phyloP scores from a whole-genome alignment of 805 yeast species.

The Ogataea methanolica region DNA sequence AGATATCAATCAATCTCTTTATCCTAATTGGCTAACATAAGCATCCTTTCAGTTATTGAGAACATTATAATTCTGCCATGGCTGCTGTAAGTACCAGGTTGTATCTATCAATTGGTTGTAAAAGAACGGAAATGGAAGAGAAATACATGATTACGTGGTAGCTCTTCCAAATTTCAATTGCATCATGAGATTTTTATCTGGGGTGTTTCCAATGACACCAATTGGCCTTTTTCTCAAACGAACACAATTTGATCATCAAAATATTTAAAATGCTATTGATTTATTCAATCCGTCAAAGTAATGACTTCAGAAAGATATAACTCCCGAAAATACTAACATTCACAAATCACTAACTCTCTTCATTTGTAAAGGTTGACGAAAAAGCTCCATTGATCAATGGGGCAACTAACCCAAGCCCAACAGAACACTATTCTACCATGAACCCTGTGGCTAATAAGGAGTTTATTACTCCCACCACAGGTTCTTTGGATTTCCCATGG shows the following conservation, averaged over 20 bases:
- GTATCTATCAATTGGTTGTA: no score
- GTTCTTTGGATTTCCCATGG: slow-evolving; percentile 30
- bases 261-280: no score
- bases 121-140: no score
- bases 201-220: no score
- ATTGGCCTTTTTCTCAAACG: no score
- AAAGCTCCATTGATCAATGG: background rate
- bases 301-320: no score
- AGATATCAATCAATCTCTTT: background rate
- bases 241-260: no score
- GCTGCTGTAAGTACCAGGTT: background rate
- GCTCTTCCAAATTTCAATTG: background rate
- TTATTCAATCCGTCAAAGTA: no score
- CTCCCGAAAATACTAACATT: no score
- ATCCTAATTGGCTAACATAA: background rate
- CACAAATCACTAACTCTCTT: background rate
- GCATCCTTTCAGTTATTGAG: background rate
- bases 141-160: no score
- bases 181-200: no score
- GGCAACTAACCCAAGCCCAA: background rate
- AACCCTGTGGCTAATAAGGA: background rate
- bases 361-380: background rate
- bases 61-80: background rate
- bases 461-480: slow-evolving; percentile 5
- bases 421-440: background rate